Evolutionary conservation across 2,329 filamentous ascomycete species (phyloP).

Genomic region (Xylaria sp.): DNA sequence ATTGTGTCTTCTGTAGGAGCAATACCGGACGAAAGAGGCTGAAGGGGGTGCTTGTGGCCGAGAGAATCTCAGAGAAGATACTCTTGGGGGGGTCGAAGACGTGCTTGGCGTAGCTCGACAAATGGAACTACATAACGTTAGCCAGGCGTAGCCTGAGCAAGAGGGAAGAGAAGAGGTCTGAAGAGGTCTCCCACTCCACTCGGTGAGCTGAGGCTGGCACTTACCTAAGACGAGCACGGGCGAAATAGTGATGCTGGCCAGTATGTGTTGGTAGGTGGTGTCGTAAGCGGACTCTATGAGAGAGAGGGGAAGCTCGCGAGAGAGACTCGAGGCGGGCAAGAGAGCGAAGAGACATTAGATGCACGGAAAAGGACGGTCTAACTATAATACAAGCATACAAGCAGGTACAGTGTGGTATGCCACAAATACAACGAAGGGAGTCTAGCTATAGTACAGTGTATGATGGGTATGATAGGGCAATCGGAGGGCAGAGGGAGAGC

Average conservation of each 20-base stretch:
- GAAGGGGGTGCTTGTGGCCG: constrained; percentile 38
- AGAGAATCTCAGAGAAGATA: constrained; percentile 30
- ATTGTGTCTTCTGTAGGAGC: constrained; percentile 76
- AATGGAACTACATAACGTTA: constrained; percentile 32
- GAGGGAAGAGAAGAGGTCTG: background rate
- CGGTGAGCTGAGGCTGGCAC: constrained; percentile 21
- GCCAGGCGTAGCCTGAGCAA: constrained; percentile 13
- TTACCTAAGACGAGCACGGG: constrained; percentile 37
- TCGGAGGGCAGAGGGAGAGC: constrained; percentile 8
- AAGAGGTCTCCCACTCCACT: constrained; percentile 12
- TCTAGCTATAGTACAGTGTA: constrained; percentile 32
- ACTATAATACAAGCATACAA: constrained; percentile 25
- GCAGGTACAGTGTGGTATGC: constrained; percentile 8
- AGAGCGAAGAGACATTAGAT: constrained; percentile 47
- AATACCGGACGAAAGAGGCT: constrained; percentile 58
- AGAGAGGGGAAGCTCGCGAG: constrained; percentile 42
- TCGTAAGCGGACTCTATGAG: constrained; percentile 41
- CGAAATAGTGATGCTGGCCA: constrained; percentile 38
- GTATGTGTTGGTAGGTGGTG: constrained; percentile 28
- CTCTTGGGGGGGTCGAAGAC: constrained; percentile 34
- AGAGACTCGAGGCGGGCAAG: constrained; percentile 43
- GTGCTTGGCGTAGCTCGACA: constrained; percentile 27
- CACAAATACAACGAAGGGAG: constrained; percentile 17
- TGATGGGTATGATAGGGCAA: constrained; percentile 30
- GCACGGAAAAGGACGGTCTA: constrained; percentile 30